These are phyloP conservation scores for Waltergamsia citrina DNA, from an alignment of 2,329 filamentous ascomycete genomes.

Conservation along the genomic window DNA sequence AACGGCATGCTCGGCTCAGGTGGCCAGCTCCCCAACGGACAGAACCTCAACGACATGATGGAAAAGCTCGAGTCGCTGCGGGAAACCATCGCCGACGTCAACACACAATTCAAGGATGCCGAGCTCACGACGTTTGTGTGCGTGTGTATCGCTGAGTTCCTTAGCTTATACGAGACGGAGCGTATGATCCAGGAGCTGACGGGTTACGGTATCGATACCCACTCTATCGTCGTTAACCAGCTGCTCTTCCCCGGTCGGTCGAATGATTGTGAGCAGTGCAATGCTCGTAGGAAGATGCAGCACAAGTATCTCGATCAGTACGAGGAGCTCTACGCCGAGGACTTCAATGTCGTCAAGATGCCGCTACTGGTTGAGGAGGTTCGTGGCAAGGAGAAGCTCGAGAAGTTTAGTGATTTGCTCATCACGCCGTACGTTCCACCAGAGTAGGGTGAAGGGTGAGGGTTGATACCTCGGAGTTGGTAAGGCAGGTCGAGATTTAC, in stretches of 20 bases:
- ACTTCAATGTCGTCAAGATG: constrained; percentile 98
- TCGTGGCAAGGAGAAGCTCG: constrained; percentile 84
- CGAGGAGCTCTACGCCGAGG: constrained; percentile 92
- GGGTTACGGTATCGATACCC: constrained; percentile 89
- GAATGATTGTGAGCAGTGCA: constrained; percentile 90
- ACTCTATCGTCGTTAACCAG: constrained; percentile 97
- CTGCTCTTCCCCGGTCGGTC: constrained; percentile 82
- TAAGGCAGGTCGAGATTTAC: too few species aligned
- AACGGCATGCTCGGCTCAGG: constrained; percentile 83
- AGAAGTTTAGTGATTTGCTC: constrained; percentile 83
- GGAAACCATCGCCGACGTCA: constrained; percentile 90
- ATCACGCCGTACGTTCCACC: constrained; percentile 68
- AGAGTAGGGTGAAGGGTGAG: constrained; percentile 18
- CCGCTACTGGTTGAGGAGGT: constrained; percentile 93
- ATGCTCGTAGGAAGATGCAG: constrained; percentile 93
- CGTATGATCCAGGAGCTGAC: constrained; percentile 98
- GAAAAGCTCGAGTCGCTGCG: constrained; percentile 90
- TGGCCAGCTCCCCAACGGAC: constrained; percentile 73
- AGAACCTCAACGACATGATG: constrained; percentile 85
- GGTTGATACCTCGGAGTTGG: too few species aligned
- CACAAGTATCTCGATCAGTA: constrained; percentile 99
- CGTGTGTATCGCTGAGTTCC: constrained; percentile 95
- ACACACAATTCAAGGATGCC: constrained; percentile 95
- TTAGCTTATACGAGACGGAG: constrained; percentile 96
- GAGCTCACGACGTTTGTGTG: constrained; percentile 95